Conservation (phyloP, 2,329 filamentous ascomycete species). For the Aspergillus melleus region DNA sequence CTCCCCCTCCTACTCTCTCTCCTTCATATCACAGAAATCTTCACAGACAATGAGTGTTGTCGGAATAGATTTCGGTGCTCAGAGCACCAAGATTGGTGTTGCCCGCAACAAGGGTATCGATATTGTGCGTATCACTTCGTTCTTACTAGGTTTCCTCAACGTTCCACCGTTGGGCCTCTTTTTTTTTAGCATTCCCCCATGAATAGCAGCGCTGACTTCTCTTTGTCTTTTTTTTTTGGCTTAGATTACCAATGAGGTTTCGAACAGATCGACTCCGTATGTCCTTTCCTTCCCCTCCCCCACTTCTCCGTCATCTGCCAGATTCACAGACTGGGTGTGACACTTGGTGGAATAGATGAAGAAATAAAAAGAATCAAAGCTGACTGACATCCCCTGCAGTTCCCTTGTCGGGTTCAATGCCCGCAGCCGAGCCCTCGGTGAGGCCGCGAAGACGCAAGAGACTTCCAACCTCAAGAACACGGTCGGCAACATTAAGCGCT, state of each 20-base stretch:
- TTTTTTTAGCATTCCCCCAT: not conserved
- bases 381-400: constrained; percentile 47
- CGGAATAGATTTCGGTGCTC: constrained; percentile 91
- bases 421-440: constrained; percentile 90
- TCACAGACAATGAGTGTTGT: constrained; percentile 59
- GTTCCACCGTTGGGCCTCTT: not conserved
- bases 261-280: constrained; percentile 96
- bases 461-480: constrained; percentile 99
- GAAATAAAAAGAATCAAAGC: not conserved
- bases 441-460: constrained; percentile 96
- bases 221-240: not conserved
- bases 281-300: constrained; percentile 43
- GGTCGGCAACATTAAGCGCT: constrained; percentile 85
- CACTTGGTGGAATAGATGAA: not conserved
- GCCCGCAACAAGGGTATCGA: constrained; percentile 98
- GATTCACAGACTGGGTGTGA: constrained; percentile 8
- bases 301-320: not conserved
- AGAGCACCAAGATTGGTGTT: constrained; percentile 96
- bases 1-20: constrained; percentile 19
- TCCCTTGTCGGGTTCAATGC: constrained; percentile 93
- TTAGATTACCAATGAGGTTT: constrained; percentile 98
- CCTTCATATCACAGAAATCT: constrained; percentile 19
- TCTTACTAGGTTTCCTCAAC: not conserved
- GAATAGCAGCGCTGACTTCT: constrained; percentile 16
- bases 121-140: constrained; percentile 69